Evolutionary conservation across 2,329 filamentous ascomycete species (phyloP).

Genomic region (Aureobasidium sp.): DNA sequence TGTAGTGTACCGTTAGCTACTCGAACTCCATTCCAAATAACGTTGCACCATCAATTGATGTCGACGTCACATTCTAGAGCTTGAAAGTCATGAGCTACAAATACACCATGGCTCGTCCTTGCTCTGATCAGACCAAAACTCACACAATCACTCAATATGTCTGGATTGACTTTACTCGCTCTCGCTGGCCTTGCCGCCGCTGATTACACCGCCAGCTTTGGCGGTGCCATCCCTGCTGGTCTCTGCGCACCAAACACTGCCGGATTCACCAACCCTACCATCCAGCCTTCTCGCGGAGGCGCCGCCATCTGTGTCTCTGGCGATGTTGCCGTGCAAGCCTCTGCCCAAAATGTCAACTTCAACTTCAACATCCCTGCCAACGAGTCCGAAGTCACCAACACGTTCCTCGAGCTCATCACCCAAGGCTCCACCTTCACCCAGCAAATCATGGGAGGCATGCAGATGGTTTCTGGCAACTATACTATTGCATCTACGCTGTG

Average conservation of each 20-base stretch:
- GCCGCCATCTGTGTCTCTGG: conserved; percentile 23
- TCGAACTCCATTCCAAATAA: neutral
- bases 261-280: conserved; percentile 16
- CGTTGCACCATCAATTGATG: neutral
- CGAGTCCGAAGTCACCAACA: conserved; percentile 23
- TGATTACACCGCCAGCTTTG: neutral
- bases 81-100: neutral
- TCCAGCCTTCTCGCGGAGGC: conserved; percentile 19
- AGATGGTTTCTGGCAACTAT: conserved; percentile 15
- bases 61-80: neutral
- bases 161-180: neutral
- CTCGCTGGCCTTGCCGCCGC: conserved; percentile 7
- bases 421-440: conserved; percentile 13
- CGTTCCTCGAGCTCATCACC: conserved; percentile 16
- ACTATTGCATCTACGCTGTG: conserved; percentile 19
- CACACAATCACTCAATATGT: neutral
- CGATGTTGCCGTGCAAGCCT: conserved; percentile 19
- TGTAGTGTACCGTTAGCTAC: neutral
- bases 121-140: neutral
- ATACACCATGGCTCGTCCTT: neutral
- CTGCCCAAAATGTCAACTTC: conserved; percentile 21
- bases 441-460: conserved; percentile 13
- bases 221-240: conserved; percentile 11
- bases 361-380: conserved; percentile 21
- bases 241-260: conserved; percentile 10